phyloP scores from a whole-genome alignment of 371 early-diverging fungal species.

The Chytridium lagenaria region DNA sequence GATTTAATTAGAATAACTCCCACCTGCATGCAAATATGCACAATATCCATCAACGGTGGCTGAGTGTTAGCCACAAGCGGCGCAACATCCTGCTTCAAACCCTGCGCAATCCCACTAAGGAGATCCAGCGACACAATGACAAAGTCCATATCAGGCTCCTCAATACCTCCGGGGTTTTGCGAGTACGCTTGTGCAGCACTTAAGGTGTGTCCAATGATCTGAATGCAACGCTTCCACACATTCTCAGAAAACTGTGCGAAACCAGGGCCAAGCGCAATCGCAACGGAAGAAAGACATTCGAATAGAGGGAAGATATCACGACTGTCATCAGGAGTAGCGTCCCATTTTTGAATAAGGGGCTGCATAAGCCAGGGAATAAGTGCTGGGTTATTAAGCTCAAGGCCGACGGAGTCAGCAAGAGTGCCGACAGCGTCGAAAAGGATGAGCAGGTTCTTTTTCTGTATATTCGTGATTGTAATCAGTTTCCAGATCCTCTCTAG shows the following conservation, averaged over 20 bases:
- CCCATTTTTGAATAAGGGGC: slow-evolving; percentile 84
- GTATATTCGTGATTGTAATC: slow-evolving; percentile 3
- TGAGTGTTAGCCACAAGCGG: slow-evolving; percentile 63
- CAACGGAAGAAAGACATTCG: slow-evolving; percentile 91
- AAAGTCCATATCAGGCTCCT: slow-evolving; percentile 87
- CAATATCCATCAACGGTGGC: slow-evolving; percentile 71
- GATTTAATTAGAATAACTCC: neutral
- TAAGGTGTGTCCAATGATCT: slow-evolving; percentile 77
- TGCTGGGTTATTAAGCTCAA: slow-evolving; percentile 75
- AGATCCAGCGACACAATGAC: slow-evolving; percentile 94
- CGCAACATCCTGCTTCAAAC: slow-evolving; percentile 77
- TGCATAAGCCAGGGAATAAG: slow-evolving; percentile 83
- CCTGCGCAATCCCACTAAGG: slow-evolving; percentile 90
- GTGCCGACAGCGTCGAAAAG: slow-evolving; percentile 95
- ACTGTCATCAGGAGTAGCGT: slow-evolving; percentile 76
- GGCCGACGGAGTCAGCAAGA: slow-evolving; percentile 87
- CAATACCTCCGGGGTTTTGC: slow-evolving; percentile 42
- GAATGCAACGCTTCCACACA: slow-evolving; percentile 86
- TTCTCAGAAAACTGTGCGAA: slow-evolving; percentile 84
- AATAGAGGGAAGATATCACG: slow-evolving; percentile 88
- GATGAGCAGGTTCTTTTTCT: slow-evolving; percentile 83
- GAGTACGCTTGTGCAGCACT: slow-evolving; percentile 57
- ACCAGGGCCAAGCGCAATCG: slow-evolving; percentile 81
- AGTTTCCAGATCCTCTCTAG: too few species aligned
- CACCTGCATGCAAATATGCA: slow-evolving; percentile 80